These are phyloP conservation scores for Candida alai DNA, from an alignment of 805 yeast species.

Conservation along the genomic window DNA sequence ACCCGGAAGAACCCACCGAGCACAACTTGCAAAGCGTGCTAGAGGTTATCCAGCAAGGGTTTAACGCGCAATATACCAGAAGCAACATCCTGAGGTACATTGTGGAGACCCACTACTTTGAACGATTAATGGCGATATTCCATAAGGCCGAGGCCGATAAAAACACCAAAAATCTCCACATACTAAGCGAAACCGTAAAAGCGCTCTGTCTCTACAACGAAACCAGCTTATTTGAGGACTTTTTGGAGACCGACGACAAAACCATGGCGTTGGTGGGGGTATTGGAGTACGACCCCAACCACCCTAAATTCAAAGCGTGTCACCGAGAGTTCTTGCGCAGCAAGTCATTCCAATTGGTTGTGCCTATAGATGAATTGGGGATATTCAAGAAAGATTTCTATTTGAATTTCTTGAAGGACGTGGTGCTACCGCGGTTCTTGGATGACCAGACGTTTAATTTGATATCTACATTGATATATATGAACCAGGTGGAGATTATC, in stretches of 20 bases:
- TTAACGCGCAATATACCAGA: conserved; percentile 60
- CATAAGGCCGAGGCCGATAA: conserved; percentile 50
- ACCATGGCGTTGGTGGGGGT: conserved; percentile 65
- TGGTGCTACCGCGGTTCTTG: conserved; percentile 72
- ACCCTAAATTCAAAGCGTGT: conserved; percentile 74
- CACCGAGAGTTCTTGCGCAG: conserved; percentile 63
- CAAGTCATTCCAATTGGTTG: conserved; percentile 66
- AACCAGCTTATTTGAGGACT: conserved; percentile 27
- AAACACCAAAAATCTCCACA: conserved; percentile 54
- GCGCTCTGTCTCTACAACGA: conserved; percentile 71
- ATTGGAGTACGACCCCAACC: conserved; percentile 84
- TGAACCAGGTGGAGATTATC: conserved; percentile 66
- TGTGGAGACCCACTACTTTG: conserved; percentile 49
- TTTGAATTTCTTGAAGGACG: conserved; percentile 80
- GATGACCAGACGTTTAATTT: conserved; percentile 77
- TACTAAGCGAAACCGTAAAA: conserved; percentile 71
- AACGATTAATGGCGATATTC: conserved; percentile 50
- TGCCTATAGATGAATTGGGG: conserved; percentile 48
- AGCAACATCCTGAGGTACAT: conserved; percentile 57
- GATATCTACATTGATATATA: conserved; percentile 61
- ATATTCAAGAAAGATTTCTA: conserved; percentile 73
- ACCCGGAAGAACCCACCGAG: conserved; percentile 55
- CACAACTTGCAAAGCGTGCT: conserved; percentile 52
- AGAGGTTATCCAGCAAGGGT: conserved; percentile 55
- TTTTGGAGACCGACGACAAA: conserved; percentile 28